Evolutionary conservation across 805 yeast species (phyloP).

Genomic region (Spathaspora boniae): DNA sequence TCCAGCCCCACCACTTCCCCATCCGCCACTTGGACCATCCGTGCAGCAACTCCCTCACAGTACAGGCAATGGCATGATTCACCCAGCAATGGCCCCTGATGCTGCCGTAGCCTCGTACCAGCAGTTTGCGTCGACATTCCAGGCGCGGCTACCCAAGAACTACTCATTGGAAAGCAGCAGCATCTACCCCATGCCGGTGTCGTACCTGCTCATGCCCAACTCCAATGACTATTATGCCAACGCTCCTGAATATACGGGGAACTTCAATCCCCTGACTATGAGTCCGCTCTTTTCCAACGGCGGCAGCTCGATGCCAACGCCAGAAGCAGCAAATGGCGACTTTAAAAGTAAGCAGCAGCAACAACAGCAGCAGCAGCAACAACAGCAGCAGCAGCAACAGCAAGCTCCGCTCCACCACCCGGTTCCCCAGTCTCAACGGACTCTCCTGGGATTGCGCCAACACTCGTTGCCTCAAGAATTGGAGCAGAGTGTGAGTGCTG

Average conservation of each 20-base stretch:
- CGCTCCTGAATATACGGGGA: constrained; percentile 4
- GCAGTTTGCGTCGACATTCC: constrained; percentile 1
- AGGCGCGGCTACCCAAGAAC: constrained; percentile 3
- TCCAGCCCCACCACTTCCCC: constrained; percentile 2
- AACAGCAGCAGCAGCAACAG: constrained; percentile 6
- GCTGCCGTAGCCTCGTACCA: not conserved
- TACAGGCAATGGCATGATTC: not conserved
- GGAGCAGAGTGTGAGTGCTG: no score
- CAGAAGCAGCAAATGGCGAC: not conserved
- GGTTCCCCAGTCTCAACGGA: constrained; percentile 7
- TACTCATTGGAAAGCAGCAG: constrained; percentile 6
- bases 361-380: constrained; percentile 5
- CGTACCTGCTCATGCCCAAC: no score
- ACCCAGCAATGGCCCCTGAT: no score
- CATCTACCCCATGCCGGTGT: constrained; percentile 2
- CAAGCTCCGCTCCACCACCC: constrained; percentile 6
- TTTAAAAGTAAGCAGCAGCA: constrained; percentile 3
- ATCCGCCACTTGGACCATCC: not conserved
- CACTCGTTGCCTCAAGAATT: no score
- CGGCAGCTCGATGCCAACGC: constrained; percentile 4
- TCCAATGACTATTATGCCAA: constrained; percentile 5
- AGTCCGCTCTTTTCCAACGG: constrained; percentile 6
- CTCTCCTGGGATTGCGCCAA: constrained; percentile 1
- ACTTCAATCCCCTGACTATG: not conserved
- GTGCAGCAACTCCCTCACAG: not conserved